phyloP scores from a whole-genome alignment of 768 basidiomycete species.

The Tricholoma sp. region DNA sequence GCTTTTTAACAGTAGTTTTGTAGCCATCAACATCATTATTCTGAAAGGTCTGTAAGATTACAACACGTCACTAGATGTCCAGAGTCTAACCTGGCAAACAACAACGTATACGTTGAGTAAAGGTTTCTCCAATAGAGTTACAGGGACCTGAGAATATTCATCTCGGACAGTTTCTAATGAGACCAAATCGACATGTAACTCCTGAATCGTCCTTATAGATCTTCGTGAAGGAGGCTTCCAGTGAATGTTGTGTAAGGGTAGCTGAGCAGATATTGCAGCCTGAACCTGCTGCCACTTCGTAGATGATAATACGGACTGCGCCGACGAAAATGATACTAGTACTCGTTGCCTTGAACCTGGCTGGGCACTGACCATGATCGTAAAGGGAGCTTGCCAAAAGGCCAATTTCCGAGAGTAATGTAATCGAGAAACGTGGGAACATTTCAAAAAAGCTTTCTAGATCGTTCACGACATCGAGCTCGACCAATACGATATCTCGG shows the following conservation, averaged over 20 bases:
- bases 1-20: constrained; percentile 68
- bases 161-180: constrained; percentile 64
- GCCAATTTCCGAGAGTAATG: neutral
- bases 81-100: constrained; percentile 71
- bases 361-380: constrained; percentile 13
- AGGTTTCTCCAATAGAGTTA: constrained; percentile 79
- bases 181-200: constrained; percentile 74
- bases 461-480: neutral
- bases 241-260: constrained; percentile 87
- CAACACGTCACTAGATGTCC: neutral
- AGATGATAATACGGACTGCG: constrained; percentile 59
- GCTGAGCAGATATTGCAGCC: constrained; percentile 57
- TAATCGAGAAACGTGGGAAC: constrained; percentile 19
- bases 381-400: neutral
- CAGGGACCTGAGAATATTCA: constrained; percentile 71
- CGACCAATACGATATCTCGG: neutral
- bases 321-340: constrained; percentile 64
- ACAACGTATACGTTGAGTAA: constrained; percentile 84
- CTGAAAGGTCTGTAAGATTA: constrained; percentile 24
- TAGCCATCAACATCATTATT: constrained; percentile 71
- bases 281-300: constrained; percentile 71
- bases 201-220: constrained; percentile 81
- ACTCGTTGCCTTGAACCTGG: constrained; percentile 38
- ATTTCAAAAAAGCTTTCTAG: constrained; percentile 14
- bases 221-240: constrained; percentile 80